A percentile compares a stretch with the other conserved stretches of the same genome.
Evolutionary conservation across 805 yeast species (phyloP).

Genomic region (Candida xiaguanensis): DNA sequence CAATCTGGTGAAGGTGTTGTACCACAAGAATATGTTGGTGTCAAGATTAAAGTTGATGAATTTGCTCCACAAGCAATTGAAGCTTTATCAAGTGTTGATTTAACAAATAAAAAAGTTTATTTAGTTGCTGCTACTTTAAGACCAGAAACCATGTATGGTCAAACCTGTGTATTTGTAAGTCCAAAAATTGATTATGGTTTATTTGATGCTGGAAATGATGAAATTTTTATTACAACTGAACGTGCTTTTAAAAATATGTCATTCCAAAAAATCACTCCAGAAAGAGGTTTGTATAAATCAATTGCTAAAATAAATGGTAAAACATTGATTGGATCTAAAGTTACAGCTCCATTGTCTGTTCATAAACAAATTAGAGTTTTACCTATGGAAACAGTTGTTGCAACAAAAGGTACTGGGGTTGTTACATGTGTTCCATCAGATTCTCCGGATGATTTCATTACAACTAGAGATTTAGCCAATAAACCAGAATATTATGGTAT

Average conservation of each 20-base stretch:
- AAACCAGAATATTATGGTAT: constrained; percentile 90
- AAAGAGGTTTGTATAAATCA: constrained; percentile 72
- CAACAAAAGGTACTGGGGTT: constrained; percentile 97
- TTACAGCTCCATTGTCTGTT: constrained; percentile 78
- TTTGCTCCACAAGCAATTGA: constrained; percentile 41
- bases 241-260: constrained; percentile 98
- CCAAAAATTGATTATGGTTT: constrained; percentile 92
- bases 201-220: constrained; percentile 76
- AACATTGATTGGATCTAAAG: constrained; percentile 78
- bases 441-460: constrained; percentile 95
- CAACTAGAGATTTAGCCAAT: constrained; percentile 75
- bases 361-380: constrained; percentile 71
- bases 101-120: constrained; percentile 62
- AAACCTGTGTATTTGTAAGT: constrained; percentile 95
- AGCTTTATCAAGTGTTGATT: constrained; percentile 50
- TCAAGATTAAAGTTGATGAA: constrained; percentile 73
- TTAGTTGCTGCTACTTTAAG: constrained; percentile 95
- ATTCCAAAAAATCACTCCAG: constrained; percentile 88
- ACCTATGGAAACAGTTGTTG: constrained; percentile 97
- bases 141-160: constrained; percentile 99
- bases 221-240: constrained; percentile 81
- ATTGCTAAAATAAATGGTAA: constrained; percentile 62
- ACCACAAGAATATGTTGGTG: constrained; percentile 94
- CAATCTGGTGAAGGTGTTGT: constrained; percentile 94
- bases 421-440: constrained; percentile 99